Evolutionary conservation across 768 basidiomycete species (phyloP), one percentile per base, ranked within the genome.

Genomic region (Leccinum longicurvipes): DNA sequence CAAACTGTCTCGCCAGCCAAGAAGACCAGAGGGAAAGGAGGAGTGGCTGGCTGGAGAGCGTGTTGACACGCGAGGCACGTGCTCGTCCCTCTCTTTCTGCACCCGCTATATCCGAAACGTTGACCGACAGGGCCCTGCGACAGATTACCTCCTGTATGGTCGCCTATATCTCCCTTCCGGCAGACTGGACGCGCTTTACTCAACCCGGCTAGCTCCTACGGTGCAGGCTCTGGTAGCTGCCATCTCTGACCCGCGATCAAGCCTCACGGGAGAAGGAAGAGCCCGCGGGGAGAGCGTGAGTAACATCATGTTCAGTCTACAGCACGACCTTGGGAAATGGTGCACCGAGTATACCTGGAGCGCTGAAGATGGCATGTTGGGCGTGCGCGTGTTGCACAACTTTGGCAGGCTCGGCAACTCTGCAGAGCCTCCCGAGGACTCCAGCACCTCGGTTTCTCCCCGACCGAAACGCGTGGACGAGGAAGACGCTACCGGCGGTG

Each of bases 281-380:
- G 67, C 60, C 63, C 75, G 62, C 31, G 78, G 79, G 46, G 73
- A 77, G 48, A 78, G 81, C 61, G 74, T 77, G 57, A 89, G 82
- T 67, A 90, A 90, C 59, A 67, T 84, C 67, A 87, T 97, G 82
- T 70, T 98, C 63, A 91, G 83, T 60, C 72, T 98, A 32, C 93
- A 96, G 70, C 94, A 97, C 65, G 93, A 97, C 67, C 82, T 89
- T 9, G 96, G 95, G 3, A 84, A 89, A 61, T 94, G 89, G 85
- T 91, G 91, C 61, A 87, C 89, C 3, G 96, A 98, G 70, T 98
- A 96, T 62, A 90, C 89, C 3, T 98, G 89, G 79, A 94, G 93
- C 60, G 91, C 91, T 1, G 91, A 93, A 61, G 96, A 98, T 63
- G 86, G 87, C 19, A 96, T 98, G 93, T 88, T 86, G 78, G 96